Percentiles rank a stretch among this genome's conserved stretches.
Conservation (phyloP, 2,329 filamentous ascomycete species). For the Botryosphaeria dothidea region DNA sequence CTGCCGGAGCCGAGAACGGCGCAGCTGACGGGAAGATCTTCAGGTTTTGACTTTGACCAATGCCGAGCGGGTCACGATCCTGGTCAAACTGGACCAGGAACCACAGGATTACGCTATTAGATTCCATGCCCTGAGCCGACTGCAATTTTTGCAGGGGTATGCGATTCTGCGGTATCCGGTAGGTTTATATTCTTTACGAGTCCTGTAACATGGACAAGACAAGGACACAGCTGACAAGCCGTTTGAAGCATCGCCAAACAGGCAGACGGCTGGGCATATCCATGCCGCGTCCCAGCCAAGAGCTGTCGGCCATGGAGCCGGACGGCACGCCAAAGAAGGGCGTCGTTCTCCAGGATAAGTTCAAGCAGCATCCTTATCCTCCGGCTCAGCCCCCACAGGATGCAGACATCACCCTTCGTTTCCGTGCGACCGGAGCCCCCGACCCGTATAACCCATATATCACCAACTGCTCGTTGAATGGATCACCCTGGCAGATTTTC, state of each 20-base stretch:
- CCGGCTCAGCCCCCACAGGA: conserved; percentile 12
- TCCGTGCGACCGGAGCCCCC: conserved; percentile 24
- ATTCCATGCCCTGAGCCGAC: conserved; percentile 22
- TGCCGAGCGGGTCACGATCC: conserved; percentile 22
- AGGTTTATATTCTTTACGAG: neutral
- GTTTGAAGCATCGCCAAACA: conserved; percentile 3
- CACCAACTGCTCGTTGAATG: conserved; percentile 25
- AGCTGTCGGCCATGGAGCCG: conserved; percentile 19
- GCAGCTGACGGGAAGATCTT: neutral
- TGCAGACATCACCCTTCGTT: conserved; percentile 23
- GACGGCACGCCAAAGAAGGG: conserved; percentile 21
- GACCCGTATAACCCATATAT: conserved; percentile 24
- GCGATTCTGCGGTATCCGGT: conserved; percentile 23
- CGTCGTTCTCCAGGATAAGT: conserved; percentile 13
- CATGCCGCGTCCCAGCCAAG: conserved; percentile 21
- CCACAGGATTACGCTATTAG: conserved; percentile 23
- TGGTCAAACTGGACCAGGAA: conserved; percentile 22
- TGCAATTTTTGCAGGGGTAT: conserved; percentile 23
- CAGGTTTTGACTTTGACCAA: conserved; percentile 22
- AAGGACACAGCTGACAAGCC: neutral
- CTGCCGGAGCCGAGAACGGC: neutral
- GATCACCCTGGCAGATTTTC: conserved; percentile 24
- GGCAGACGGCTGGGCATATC: conserved; percentile 17
- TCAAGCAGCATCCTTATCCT: conserved; percentile 21
- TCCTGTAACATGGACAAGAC: neutral